Evolutionary conservation across 2,329 filamentous ascomycete genomes (phyloP).

Genomic region (Fusarium anthophilum): DNA sequence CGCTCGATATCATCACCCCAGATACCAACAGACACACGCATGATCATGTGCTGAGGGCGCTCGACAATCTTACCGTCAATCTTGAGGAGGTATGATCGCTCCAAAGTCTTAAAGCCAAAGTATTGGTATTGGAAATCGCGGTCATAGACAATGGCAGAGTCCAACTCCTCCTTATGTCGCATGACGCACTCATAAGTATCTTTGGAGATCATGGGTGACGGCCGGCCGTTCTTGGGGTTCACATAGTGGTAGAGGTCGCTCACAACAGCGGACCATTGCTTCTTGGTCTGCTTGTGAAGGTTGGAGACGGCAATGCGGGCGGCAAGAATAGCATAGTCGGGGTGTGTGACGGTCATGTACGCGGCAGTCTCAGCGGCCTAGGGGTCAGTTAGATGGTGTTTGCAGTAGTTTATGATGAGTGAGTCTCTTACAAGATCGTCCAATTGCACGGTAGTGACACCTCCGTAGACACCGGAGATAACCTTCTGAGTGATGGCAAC

Average conservation of each 20-base stretch:
- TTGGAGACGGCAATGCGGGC: conserved; percentile 99
- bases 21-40: conserved; percentile 98
- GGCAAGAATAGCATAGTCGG: conserved; percentile 97
- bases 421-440: conserved; percentile 86
- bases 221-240: conserved; percentile 87
- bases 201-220: conserved; percentile 94
- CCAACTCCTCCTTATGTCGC: conserved; percentile 95
- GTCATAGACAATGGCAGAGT: conserved; percentile 99
- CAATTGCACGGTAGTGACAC: conserved; percentile 94
- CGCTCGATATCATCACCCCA: conserved; percentile 95
- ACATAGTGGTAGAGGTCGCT: conserved; percentile 94
- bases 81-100: conserved; percentile 96
- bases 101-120: conserved; percentile 99
- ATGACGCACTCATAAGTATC: conserved; percentile 92
- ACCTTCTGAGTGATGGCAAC: conserved; percentile 99
- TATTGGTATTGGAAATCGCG: conserved; percentile 99
- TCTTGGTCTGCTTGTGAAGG: conserved; percentile 99
- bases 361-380: conserved; percentile 98
- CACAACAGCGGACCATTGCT: conserved; percentile 97
- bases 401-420: not conserved
- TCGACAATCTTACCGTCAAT: conserved; percentile 96
- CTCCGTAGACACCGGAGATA: conserved; percentile 98
- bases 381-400: conserved; percentile 10
- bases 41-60: conserved; percentile 98
- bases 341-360: conserved; percentile 99